Evolutionary conservation across 345 rosid species (phyloP).

Genomic region (Combretum micranthum): DNA sequence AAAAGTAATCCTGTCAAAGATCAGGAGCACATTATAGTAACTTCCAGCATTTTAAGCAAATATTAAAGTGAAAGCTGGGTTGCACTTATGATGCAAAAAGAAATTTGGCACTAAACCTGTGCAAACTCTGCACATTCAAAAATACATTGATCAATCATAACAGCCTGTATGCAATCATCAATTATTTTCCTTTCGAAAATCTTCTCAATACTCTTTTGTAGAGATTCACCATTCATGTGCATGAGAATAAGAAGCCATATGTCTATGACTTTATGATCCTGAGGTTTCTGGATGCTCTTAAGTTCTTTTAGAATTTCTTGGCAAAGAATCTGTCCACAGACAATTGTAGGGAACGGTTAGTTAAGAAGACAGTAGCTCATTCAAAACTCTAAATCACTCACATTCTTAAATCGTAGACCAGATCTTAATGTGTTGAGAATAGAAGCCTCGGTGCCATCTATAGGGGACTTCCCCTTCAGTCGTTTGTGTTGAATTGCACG

Average conservation of each 20-base stretch:
- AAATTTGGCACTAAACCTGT: slow-evolving; percentile 33
- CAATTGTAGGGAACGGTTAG: neutral
- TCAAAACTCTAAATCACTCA: slow-evolving; percentile 22
- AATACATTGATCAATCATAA: slow-evolving; percentile 67
- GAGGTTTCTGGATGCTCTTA: slow-evolving; percentile 51
- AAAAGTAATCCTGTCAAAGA: slow-evolving; percentile 54
- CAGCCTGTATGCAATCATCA: slow-evolving; percentile 51
- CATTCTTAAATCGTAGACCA: slow-evolving; percentile 74
- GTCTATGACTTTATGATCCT: slow-evolving; percentile 71
- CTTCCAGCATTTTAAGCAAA: too few relatives aligned
- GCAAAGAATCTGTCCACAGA: slow-evolving; percentile 46
- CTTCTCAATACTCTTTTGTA: slow-evolving; percentile 48
- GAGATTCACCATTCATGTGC: slow-evolving; percentile 54
- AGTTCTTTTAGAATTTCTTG: slow-evolving; percentile 75
- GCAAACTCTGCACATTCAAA: slow-evolving; percentile 57
- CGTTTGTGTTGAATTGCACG: slow-evolving; percentile 32
- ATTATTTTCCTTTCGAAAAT: slow-evolving; percentile 67
- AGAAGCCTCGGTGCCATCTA: slow-evolving; percentile 48
- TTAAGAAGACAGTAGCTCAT: neutral
- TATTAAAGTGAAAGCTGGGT: too few relatives aligned
- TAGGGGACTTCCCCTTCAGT: slow-evolving; percentile 55
- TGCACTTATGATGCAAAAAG: too few relatives aligned
- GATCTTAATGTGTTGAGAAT: slow-evolving; percentile 71
- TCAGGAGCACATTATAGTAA: slow-evolving; percentile 2
- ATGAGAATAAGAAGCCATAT: slow-evolving; percentile 71